These are phyloP conservation scores for Leishmania arabica DNA, from an alignment of 208 protist genomes.

Conservation along the genomic window DNA sequence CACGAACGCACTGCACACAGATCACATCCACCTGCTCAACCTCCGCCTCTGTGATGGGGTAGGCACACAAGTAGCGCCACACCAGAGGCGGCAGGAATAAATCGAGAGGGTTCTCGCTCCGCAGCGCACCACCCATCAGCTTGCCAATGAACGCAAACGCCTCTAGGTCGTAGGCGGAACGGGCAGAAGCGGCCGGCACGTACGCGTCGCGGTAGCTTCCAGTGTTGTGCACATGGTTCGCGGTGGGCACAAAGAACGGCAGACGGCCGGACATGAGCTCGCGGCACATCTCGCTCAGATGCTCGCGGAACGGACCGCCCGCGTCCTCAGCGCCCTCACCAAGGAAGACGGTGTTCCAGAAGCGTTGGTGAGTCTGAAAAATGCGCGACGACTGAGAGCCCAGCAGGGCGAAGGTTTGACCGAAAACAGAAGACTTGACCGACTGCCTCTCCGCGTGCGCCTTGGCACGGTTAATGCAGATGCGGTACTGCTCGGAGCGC, in stretches of 20 bases:
- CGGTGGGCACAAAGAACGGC: conserved; percentile 91
- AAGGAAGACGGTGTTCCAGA: conserved; percentile 91
- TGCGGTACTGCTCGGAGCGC: conserved; percentile 68
- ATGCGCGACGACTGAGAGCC: conserved; percentile 68
- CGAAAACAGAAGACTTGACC: conserved; percentile 79
- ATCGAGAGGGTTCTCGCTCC: conserved; percentile 88
- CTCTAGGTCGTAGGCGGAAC: conserved; percentile 44
- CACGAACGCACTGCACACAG: conserved; percentile 83
- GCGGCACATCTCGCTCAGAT: conserved; percentile 91
- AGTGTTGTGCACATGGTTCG: conserved; percentile 87
- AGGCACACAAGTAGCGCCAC: conserved; percentile 87
- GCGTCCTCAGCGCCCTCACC: conserved; percentile 95
- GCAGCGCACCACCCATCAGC: conserved; percentile 95
- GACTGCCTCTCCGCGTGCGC: conserved; percentile 39
- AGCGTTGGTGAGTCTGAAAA: conserved; percentile 84
- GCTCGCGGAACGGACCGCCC: conserved; percentile 93
- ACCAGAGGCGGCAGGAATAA: conserved; percentile 92
- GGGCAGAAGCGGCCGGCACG: conserved; percentile 82
- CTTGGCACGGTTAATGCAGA: conserved; percentile 88
- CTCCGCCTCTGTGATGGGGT: conserved; percentile 70
- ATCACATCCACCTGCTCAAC: conserved; percentile 82
- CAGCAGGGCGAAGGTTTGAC: conserved; percentile 86
- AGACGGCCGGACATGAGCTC: conserved; percentile 88
- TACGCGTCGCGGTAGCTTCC: conserved; percentile 89
- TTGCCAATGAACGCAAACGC: conserved; percentile 92